These are phyloP conservation scores for Nematocida sp. DNA, from an alignment of 371 early-diverging fungal genomes.

Conservation along the genomic window DNA sequence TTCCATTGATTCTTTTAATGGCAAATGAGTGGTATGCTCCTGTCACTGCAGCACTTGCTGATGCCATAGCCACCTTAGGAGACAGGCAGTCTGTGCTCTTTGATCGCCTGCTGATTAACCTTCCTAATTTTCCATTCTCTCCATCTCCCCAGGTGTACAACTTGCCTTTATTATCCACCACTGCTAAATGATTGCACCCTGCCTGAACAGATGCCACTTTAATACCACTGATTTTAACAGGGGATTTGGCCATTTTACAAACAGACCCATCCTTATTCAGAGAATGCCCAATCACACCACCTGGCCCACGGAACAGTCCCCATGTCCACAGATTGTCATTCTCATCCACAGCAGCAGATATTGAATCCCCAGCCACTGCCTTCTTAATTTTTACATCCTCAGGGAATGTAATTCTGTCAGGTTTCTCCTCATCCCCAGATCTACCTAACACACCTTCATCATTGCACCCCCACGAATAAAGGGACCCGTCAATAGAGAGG, in stretches of 20 bases:
- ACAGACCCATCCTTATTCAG: slow-evolving; percentile 66
- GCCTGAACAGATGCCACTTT: slow-evolving; percentile 75
- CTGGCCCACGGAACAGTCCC: slow-evolving; percentile 81
- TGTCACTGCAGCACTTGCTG: slow-evolving; percentile 8
- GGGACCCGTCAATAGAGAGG: slow-evolving; percentile 72
- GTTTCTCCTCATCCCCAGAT: slow-evolving; percentile 72
- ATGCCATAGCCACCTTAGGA: slow-evolving; percentile 28
- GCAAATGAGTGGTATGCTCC: slow-evolving; percentile 55
- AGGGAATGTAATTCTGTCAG: slow-evolving; percentile 49
- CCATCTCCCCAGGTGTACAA: slow-evolving; percentile 88
- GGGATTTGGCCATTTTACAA: slow-evolving; percentile 72
- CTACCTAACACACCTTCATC: slow-evolving; percentile 89
- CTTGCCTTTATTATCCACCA: slow-evolving; percentile 74
- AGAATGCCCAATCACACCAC: slow-evolving; percentile 73
- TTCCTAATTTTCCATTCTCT: slow-evolving; percentile 72
- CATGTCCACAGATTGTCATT: slow-evolving; percentile 82
- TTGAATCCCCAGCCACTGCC: slow-evolving; percentile 80
- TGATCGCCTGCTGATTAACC: background rate
- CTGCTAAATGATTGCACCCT: slow-evolving; percentile 84
- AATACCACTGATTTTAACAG: slow-evolving; percentile 72
- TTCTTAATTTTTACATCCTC: slow-evolving; percentile 74
- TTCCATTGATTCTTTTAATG: background rate
- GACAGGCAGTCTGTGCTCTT: background rate
- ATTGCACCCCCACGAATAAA: slow-evolving; percentile 90
- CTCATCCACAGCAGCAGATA: slow-evolving; percentile 80